phyloP scores from a whole-genome alignment of 257 asterid species.

The Echites panduratus region DNA sequence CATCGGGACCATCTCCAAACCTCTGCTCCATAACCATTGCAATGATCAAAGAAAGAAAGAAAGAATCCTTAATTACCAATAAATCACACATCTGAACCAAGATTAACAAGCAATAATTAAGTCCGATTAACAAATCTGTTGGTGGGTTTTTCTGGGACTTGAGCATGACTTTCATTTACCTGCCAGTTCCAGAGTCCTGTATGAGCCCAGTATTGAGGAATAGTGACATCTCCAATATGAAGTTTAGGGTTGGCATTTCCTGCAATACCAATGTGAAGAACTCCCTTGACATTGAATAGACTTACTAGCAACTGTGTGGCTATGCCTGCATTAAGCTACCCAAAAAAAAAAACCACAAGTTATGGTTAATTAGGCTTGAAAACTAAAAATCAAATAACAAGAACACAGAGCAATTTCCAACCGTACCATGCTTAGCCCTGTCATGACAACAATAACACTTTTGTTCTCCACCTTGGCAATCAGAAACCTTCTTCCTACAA shows the following conservation, averaged over 20 bases:
- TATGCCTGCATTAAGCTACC: slow-evolving; percentile 50
- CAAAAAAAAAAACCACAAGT: background rate
- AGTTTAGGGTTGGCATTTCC: slow-evolving; percentile 44
- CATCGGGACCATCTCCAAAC: slow-evolving; percentile 39
- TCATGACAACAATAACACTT: slow-evolving; percentile 23
- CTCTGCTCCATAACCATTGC: slow-evolving; percentile 28
- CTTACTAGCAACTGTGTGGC: slow-evolving; percentile 44
- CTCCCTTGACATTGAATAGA: slow-evolving; percentile 41
- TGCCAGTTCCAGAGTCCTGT: slow-evolving; percentile 60
- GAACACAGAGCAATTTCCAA: background rate
- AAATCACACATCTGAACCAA: background rate
- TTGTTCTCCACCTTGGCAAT: slow-evolving; percentile 13
- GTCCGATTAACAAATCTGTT: too few species aligned
- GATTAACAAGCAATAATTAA: too few species aligned
- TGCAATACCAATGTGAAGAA: slow-evolving; percentile 54
- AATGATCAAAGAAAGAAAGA: background rate
- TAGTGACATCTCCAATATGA: slow-evolving; percentile 49
- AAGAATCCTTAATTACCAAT: background rate
- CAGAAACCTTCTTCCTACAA: slow-evolving; percentile 26
- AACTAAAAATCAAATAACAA: background rate
- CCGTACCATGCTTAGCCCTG: slow-evolving; percentile 26
- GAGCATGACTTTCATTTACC: slow-evolving; percentile 20
- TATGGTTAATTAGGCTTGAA: background rate
- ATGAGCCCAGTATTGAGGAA: slow-evolving; percentile 50
- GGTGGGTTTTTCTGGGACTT: too few species aligned